These are phyloP conservation scores for Drosera capensis DNA, from an alignment of 148 eudicot genomes.

Conservation along the genomic window DNA sequence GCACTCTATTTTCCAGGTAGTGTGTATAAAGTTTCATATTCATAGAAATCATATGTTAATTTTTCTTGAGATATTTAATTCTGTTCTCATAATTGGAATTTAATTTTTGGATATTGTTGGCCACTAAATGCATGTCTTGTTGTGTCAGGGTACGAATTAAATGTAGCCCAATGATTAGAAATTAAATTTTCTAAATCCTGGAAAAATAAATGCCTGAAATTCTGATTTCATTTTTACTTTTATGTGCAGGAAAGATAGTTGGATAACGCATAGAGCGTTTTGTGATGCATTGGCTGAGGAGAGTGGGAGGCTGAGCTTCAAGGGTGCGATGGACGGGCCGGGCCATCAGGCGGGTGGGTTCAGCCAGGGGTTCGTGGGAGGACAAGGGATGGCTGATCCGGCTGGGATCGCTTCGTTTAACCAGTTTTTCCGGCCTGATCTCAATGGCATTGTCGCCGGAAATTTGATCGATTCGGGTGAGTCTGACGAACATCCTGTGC, in stretches of 20 bases:
- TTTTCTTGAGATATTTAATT: conserved; percentile 3
- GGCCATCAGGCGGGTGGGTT: too few relatives aligned
- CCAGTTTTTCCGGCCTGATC: conserved; percentile 24
- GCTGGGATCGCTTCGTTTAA: conserved; percentile 22
- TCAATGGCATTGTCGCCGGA: conserved; percentile 12
- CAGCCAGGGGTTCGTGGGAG: conserved; percentile 10
- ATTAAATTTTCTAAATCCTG: not conserved
- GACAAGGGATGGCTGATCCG: conserved; percentile 14
- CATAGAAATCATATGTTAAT: not conserved
- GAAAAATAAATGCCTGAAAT: not conserved
- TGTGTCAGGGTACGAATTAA: not conserved
- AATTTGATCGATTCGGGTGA: conserved; percentile 17
- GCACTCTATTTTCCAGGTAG: conserved; percentile 90
- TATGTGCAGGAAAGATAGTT: conserved; percentile 74
- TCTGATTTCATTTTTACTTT: not conserved
- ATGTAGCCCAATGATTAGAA: not conserved
- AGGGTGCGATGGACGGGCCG: too few relatives aligned
- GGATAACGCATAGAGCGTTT: conserved; percentile 90
- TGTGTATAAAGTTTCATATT: not conserved
- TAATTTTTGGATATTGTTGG: not conserved
- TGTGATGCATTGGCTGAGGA: conserved; percentile 93
- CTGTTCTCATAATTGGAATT: not conserved
- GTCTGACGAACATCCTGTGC: too few relatives aligned
- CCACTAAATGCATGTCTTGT: not conserved
- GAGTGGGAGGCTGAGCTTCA: conserved; percentile 53